These are phyloP conservation scores for Globisporangium orthogonon DNA, from an alignment of 352 stramenopile species.

Conservation along the genomic window DNA sequence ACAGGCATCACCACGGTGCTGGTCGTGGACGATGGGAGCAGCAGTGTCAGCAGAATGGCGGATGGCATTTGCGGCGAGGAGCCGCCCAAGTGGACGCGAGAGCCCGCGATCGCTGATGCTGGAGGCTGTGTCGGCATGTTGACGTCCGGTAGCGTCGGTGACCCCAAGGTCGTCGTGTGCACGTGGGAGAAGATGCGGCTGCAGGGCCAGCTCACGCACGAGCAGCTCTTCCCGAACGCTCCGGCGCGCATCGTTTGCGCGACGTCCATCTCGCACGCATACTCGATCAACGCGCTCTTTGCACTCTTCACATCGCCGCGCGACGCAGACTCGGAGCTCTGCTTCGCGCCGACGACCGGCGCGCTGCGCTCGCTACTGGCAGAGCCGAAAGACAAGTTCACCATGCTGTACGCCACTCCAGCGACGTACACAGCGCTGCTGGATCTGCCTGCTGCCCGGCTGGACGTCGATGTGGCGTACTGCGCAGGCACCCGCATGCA, in stretches of 20 bases:
- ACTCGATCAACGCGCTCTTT: conserved; percentile 84
- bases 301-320: conserved; percentile 62
- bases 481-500: conserved; percentile 64
- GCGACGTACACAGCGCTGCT: conserved; percentile 73
- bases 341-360: conserved; percentile 44
- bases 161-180: conserved; percentile 72
- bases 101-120: conserved; percentile 20
- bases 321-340: conserved; percentile 60
- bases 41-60: not conserved
- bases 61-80: conserved; percentile 8
- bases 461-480: conserved; percentile 68
- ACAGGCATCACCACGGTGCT: conserved; percentile 58
- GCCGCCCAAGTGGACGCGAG: conserved; percentile 24
- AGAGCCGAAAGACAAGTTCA: conserved; percentile 29
- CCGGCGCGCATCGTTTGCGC: conserved; percentile 62
- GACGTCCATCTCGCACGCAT: conserved; percentile 82
- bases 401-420: conserved; percentile 69
- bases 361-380: conserved; percentile 46
- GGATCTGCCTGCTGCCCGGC: conserved; percentile 30
- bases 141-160: conserved; percentile 74
- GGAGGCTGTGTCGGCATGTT: conserved; percentile 69
- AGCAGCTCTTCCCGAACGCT: conserved; percentile 59
- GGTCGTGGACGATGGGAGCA: conserved; percentile 30
- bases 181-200: conserved; percentile 70
- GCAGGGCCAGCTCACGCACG: conserved; percentile 73